Evolutionary conservation across 176 grass and related monocot genomes (phyloP).

Genomic region (Themeda triandra): DNA sequence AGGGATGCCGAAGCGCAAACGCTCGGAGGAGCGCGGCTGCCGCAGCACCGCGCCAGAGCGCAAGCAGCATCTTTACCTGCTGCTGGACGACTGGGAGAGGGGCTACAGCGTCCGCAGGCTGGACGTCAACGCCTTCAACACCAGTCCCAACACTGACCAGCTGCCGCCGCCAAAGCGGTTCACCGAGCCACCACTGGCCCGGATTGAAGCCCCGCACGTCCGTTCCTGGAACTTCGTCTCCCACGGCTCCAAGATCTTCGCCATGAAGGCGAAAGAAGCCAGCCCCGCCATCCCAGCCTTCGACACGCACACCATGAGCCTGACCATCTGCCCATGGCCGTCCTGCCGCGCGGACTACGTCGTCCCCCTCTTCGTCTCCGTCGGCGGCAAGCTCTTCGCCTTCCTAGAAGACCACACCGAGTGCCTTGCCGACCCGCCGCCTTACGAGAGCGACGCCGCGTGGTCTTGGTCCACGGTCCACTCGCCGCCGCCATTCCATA

Average conservation of each 20-base stretch:
- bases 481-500: background rate
- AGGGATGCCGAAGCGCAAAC: background rate
- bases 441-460: background rate
- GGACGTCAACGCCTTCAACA: background rate
- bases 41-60: too few relatives aligned
- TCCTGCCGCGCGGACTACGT: background rate
- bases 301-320: background rate
- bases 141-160: background rate
- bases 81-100: slow-evolving; percentile 15
- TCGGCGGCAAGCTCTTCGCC: background rate
- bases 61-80: slow-evolving; percentile 10
- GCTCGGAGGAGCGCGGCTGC: background rate
- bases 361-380: background rate
- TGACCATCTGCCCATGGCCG: background rate
- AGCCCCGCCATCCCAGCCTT: slow-evolving; percentile 8
- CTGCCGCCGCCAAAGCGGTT: background rate
- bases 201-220: background rate
- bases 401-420: background rate
- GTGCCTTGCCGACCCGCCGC: background rate
- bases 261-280: background rate
- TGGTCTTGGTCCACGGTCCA: slow-evolving; percentile 13
- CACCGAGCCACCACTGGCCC: background rate
- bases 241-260: slow-evolving; percentile 28
- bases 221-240: background rate
- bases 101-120: slow-evolving; percentile 23